Evolutionary conservation across 441 rosid genomes (phyloP).

Genomic region (Biscutella auriculata): DNA sequence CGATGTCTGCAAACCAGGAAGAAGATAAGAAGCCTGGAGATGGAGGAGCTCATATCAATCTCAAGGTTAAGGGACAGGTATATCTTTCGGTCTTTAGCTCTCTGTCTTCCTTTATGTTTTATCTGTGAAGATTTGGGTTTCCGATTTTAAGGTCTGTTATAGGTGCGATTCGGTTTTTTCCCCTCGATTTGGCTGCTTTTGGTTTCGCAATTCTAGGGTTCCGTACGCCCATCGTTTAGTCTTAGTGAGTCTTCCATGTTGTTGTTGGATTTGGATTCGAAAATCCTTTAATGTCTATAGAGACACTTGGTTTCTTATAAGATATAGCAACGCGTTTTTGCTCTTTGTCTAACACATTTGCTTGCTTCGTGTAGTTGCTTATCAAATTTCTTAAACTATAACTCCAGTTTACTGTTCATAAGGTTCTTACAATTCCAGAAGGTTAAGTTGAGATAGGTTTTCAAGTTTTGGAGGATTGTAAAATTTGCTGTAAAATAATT

Average conservation of each 20-base stretch:
- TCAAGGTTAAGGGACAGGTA: slow-evolving; percentile 91
- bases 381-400: background rate
- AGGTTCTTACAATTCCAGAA: background rate
- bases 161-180: background rate
- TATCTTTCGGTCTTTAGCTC: background rate
- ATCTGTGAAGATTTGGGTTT: background rate
- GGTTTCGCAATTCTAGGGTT: slow-evolving; percentile 2
- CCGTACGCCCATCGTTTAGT: background rate
- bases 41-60: slow-evolving; percentile 63
- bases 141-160: background rate
- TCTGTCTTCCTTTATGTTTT: background rate
- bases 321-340: no score
- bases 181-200: background rate
- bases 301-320: no score
- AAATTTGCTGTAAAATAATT: background rate
- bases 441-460: background rate
- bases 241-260: background rate
- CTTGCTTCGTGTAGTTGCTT: background rate
- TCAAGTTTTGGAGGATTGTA: background rate
- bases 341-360: background rate
- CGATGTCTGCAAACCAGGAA: slow-evolving; percentile 32
- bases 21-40: slow-evolving; percentile 83
- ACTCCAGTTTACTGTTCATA: background rate
- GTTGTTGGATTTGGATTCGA: background rate
- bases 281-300: background rate